Conservation (phyloP, 352 stramenopile species). For the Phytophthora nicotianae region DNA sequence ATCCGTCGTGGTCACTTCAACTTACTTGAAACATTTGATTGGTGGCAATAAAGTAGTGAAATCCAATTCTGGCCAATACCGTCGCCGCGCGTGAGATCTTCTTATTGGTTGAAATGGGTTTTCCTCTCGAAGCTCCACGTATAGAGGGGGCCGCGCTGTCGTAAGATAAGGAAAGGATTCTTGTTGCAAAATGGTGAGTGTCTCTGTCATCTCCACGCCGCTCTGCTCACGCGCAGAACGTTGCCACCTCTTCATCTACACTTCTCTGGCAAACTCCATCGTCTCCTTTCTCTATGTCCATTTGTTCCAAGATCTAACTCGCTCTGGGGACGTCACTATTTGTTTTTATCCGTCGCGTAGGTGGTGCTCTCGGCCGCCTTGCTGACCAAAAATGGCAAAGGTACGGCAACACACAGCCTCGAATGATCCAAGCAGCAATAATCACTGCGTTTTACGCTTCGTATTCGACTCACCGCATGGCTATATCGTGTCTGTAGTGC, state of each 20-base stretch:
- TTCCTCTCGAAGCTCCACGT: slow-evolving; percentile 37
- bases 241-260: neutral
- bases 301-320: slow-evolving; percentile 12
- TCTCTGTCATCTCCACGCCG: neutral
- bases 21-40: slow-evolving; percentile 10
- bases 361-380: slow-evolving; percentile 97
- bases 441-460: neutral
- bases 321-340: slow-evolving; percentile 20
- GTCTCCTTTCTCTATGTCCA: slow-evolving; percentile 4
- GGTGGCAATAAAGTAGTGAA: neutral
- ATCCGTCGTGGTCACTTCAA: slow-evolving; percentile 27
- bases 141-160: slow-evolving; percentile 27
- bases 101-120: slow-evolving; percentile 25
- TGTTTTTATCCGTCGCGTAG: slow-evolving; percentile 43
- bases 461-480: slow-evolving; percentile 10
- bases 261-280: neutral
- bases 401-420: slow-evolving; percentile 43
- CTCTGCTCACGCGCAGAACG: neutral
- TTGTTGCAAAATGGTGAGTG: slow-evolving; percentile 35
- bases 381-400: slow-evolving; percentile 94
- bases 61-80: slow-evolving; percentile 17
- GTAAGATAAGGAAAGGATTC: slow-evolving; percentile 42
- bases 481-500: slow-evolving; percentile 50
- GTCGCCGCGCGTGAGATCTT: neutral
- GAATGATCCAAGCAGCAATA: neutral